Conservation (phyloP, 1,139 yeast genomes). For the Diutina neorugosa region DNA sequence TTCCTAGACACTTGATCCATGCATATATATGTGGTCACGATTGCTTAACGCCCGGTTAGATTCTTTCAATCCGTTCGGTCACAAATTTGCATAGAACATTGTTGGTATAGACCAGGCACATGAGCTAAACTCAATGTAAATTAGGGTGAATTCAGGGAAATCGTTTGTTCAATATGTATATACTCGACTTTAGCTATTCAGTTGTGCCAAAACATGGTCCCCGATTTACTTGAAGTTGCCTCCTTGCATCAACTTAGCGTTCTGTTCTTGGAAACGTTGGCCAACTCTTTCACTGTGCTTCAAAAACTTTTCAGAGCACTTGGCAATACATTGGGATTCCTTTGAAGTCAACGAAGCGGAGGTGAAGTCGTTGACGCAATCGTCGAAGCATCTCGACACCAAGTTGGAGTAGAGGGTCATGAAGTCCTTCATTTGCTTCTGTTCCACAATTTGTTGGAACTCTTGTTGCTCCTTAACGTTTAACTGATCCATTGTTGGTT, state of each 20-base stretch:
- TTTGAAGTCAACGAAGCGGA: constrained; percentile 74
- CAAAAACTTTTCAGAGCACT: constrained; percentile 94
- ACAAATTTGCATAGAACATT: no score
- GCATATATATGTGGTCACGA: no score
- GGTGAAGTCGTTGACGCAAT: constrained; percentile 96
- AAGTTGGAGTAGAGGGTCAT: constrained; percentile 91
- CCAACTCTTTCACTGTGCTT: constrained; percentile 98
- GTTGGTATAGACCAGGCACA: no score
- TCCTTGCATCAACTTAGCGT: constrained; percentile 13
- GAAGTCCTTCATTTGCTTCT: constrained; percentile 97
- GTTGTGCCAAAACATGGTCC: neutral
- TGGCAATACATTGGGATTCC: constrained; percentile 76
- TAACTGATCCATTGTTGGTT: constrained; percentile 51
- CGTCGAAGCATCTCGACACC: constrained; percentile 93
- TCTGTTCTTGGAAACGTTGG: constrained; percentile 97
- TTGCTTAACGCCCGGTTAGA: no score
- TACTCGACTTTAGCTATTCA: neutral
- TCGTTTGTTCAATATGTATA: neutral
- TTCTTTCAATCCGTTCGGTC: neutral
- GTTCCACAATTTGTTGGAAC: constrained; percentile 89
- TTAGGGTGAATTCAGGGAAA: no score
- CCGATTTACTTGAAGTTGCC: constrained; percentile 11
- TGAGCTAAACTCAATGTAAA: no score
- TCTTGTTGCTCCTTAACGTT: constrained; percentile 93
- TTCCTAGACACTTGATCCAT: no score